Evolutionary conservation across 441 rosid species (phyloP), one percentile per base, ranked within the genome.

Genomic region (Mallotus repandus): DNA sequence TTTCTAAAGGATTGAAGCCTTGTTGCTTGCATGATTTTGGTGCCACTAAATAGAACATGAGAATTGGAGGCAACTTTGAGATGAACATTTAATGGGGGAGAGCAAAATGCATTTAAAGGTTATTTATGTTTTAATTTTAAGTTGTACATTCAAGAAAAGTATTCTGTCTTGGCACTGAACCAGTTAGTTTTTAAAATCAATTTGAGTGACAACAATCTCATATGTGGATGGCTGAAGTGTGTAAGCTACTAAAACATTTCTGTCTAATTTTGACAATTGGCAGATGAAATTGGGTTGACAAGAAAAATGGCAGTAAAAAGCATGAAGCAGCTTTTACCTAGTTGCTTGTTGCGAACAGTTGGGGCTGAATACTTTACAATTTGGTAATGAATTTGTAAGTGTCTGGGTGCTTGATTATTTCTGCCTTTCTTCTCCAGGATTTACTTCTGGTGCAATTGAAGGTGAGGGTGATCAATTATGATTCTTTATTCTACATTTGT

Each of bases 1-100:
- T 71, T 12, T 74, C 76, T 63, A 18, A 67, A 71, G 82, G 86
- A 66, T 25, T 76, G 68, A 76, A 78, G 57, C 76, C 77, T 53
- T 53, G 63, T 11, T 18, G 61, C 72, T 62, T 69, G 15, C 52
- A 29, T 32, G 22, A 29, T 56, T 55, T n/a, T 19, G 53, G 15
- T 69, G 68, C 52, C 58, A 29, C 46, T 29, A 1, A 25, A 13
- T n/a, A 46, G 29, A 35, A 50, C 12, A 15, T 16, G 25, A n/a
- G 16, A 50, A 45, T 52, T 48, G 22, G 45, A 5, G 57, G 54
- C 32, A 73, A 55, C 57, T 57, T n/a, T 4, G 8, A 38, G 7
- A n/a, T 50, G n/a, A 48, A 48, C 43, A 18, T 53, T 72, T 49
- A 0, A 53, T 25, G 10, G 14, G 5, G 38, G 29, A 53, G 43